Base-by-base conservation (phyloP, 768 basidiomycete species). In the Scleroderma citrinum region DNA sequence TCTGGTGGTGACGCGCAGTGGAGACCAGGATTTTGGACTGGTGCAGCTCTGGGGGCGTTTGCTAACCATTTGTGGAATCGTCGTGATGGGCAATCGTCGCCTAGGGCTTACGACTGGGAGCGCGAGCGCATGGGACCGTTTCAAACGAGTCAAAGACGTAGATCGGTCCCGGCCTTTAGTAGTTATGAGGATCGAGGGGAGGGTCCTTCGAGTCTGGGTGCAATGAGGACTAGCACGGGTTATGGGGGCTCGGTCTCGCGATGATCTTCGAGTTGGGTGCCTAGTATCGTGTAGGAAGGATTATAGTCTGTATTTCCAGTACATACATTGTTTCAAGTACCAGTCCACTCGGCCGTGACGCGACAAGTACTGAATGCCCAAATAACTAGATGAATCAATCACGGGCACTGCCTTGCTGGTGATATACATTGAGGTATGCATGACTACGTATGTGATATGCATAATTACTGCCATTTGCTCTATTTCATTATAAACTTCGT, bases 21-120 rank as follows among this genome's bases (percentile, higher is more conserved):
- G 80, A 65, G 70, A 36, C 84, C 87, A 11, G 91, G 91, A 3
- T 93, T 95, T 63, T 93, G 84, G 87, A 84, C 87, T 2, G 92
- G 92, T 3, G 80, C 87, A 7, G 78, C 80, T 1, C 58, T 86
- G 1, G 93, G 90, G 7, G 85, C 83, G 21, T 63, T 87, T 2
- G 85, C 82, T 2, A 77, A 81, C 23, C 78, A 78, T 52, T 57
- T 82, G 2, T 70, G 74, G 66, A 83, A 76, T 59, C 66, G 65
- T 37, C 57, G 57, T 24, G 11, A 13, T 39, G 38, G 17, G 16
- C 38, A 11, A 8, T 29, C 26, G 26, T 29, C 26, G 34, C 56
- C 60, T 6, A 48, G 48, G 16, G 58, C 55, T 40, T 85, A 77
- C 55, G 82, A 83, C 56, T 86, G 82, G 82, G 83, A 87, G 62